phyloP scores from a whole-genome alignment of 1,139 yeast species.

The Candida freyschussii region DNA sequence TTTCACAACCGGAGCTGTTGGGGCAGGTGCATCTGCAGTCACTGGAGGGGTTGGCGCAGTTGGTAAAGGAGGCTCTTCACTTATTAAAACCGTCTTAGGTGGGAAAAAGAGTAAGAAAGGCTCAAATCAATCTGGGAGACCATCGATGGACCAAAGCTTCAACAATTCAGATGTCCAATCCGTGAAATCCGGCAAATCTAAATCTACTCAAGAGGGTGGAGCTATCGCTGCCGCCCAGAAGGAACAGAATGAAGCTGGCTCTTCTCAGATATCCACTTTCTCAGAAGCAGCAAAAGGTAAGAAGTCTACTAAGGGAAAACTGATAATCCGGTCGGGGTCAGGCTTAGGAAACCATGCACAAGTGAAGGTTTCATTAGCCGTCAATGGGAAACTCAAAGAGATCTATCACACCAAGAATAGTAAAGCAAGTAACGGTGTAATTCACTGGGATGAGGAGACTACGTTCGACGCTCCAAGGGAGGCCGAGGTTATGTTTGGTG shows the following conservation, averaged over 20 bases:
- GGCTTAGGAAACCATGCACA: conserved; percentile 37
- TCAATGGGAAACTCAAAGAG: conserved; percentile 50
- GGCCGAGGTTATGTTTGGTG: conserved; percentile 52
- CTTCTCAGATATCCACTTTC: conserved; percentile 19
- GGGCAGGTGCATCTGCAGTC: conserved; percentile 34
- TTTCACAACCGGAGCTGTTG: conserved; percentile 38
- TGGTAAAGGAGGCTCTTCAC: conserved; percentile 31
- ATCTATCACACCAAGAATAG: conserved; percentile 60
- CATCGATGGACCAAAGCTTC: conserved; percentile 9
- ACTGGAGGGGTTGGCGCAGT: conserved; percentile 35
- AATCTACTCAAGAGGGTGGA: conserved; percentile 4
- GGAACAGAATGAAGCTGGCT: conserved; percentile 14
- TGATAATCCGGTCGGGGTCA: conserved; percentile 41
- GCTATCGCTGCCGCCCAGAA: conserved; percentile 10
- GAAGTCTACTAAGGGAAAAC: conserved; percentile 37
- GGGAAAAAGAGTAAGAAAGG: conserved; percentile 24
- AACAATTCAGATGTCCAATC: conserved; percentile 16
- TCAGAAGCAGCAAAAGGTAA: conserved; percentile 16
- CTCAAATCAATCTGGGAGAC: conserved; percentile 16
- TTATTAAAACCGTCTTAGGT: conserved; percentile 38
- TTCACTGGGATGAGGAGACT: conserved; percentile 60
- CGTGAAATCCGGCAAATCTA: conserved; percentile 13
- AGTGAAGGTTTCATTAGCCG: conserved; percentile 48
- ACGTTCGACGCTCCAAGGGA: conserved; percentile 64
- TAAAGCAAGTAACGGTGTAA: conserved; percentile 46